phyloP scores from a whole-genome alignment of 192 early-diverging fungal genomes.

The Gryganskiella cystojenkinii region DNA sequence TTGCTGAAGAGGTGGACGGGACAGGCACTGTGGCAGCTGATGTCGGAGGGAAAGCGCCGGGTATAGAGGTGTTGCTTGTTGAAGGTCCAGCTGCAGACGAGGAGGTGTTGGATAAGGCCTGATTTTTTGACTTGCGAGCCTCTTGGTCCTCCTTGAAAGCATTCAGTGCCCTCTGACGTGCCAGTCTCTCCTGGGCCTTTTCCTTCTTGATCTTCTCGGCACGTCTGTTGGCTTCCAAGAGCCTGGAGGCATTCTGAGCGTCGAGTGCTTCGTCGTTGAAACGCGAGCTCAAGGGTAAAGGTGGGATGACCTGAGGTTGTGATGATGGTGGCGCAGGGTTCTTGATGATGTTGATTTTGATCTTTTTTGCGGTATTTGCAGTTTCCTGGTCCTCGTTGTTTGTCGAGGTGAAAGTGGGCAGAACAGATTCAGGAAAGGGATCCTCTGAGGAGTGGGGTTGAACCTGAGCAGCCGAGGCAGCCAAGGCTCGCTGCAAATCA shows the following conservation, averaged over 20 bases:
- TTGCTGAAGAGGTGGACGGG: not conserved
- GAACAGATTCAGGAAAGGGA: not conserved
- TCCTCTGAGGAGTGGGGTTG: not conserved
- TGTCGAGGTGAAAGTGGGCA: not conserved
- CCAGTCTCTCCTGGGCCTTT: constrained; percentile 24
- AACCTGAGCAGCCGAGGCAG: constrained; percentile 6
- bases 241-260: constrained; percentile 20
- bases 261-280: constrained; percentile 22
- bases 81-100: not conserved
- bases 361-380: constrained; percentile 18
- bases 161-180: constrained; percentile 31
- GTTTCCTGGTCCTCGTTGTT: not conserved
- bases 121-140: constrained; percentile 14
- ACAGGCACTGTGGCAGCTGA: not conserved
- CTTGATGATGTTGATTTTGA: constrained; percentile 47
- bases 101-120: not conserved
- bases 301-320: constrained; percentile 2
- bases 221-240: constrained; percentile 24
- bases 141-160: constrained; percentile 42
- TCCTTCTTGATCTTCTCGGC: constrained; percentile 25
- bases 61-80: not conserved
- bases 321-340: not conserved
- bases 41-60: not conserved
- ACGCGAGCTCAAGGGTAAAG: constrained; percentile 25
- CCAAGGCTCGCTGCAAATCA: constrained; percentile 28